Evolutionary conservation across 768 basidiomycete genomes (phyloP).

Genomic region (Hirschioporus abietinus): DNA sequence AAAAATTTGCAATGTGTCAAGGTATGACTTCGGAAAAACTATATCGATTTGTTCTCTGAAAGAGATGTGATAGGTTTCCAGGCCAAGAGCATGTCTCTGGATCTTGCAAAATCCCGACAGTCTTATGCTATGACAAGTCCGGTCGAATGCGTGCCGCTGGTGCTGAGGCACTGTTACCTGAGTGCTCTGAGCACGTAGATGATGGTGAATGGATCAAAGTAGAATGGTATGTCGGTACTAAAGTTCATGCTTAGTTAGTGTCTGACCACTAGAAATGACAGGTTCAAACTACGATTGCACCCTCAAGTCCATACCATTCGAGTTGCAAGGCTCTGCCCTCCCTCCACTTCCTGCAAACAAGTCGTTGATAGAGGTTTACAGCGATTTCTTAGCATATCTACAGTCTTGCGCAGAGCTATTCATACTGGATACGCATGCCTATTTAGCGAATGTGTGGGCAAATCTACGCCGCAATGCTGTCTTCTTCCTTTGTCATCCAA

Average conservation of each 20-base stretch:
- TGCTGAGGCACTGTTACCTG: neutral
- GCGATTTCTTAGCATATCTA: slow-evolving; percentile 72
- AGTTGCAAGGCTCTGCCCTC: slow-evolving; percentile 81
- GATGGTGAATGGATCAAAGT: slow-evolving; percentile 3
- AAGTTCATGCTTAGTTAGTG: neutral
- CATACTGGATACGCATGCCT: slow-evolving; percentile 77
- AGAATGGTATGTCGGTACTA: neutral
- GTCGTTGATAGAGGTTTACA: slow-evolving; percentile 68
- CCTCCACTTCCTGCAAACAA: slow-evolving; percentile 61
- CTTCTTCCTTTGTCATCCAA: slow-evolving; percentile 56
- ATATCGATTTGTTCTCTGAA: neutral
- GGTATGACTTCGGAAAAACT: neutral
- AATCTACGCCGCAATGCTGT: slow-evolving; percentile 38
- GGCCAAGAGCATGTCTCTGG: neutral
- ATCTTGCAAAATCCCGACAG: neutral
- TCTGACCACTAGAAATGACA: slow-evolving; percentile 20
- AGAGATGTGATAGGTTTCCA: neutral
- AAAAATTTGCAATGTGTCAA: slow-evolving; percentile 2
- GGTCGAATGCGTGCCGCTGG: neutral
- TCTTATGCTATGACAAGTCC: neutral
- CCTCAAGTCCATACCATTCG: slow-evolving; percentile 51
- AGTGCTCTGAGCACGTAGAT: neutral
- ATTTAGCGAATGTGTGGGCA: slow-evolving; percentile 56
- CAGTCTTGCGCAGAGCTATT: slow-evolving; percentile 69
- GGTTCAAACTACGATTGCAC: slow-evolving; percentile 76